Percentiles rank a stretch among this genome's conserved stretches.
These are phyloP conservation scores for Podospora australis DNA, from an alignment of 495 filamentous ascomycete species.

Conservation along the genomic window DNA sequence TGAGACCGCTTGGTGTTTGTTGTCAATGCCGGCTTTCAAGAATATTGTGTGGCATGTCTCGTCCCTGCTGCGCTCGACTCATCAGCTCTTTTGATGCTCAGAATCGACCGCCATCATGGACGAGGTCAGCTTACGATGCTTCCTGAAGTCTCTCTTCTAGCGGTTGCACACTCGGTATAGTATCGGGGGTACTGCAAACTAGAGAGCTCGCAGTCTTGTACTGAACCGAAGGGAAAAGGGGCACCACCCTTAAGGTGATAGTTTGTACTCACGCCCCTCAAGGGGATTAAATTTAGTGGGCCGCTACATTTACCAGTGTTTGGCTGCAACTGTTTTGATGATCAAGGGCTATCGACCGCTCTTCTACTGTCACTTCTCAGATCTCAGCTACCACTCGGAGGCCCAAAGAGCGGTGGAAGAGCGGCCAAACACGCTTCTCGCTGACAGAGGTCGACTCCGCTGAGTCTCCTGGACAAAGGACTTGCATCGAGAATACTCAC, in stretches of 20 bases:
- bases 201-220: background rate
- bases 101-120: too few relatives aligned
- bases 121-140: background rate
- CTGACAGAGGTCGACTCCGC: constrained; percentile 40
- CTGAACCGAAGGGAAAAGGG: background rate
- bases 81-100: too few relatives aligned
- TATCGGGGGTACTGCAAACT: background rate
- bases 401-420: constrained; percentile 40
- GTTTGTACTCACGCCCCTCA: too few relatives aligned
- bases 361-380: constrained; percentile 35
- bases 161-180: background rate
- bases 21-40: background rate
- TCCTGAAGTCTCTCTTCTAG: background rate
- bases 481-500: constrained; percentile 35
- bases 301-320: too few relatives aligned
- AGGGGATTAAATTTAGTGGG: too few relatives aligned
- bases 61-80: too few relatives aligned
- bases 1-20: too few relatives aligned
- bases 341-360: constrained; percentile 17
- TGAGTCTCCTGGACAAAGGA: constrained; percentile 38
- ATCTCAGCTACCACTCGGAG: constrained; percentile 33
- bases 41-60: too few relatives aligned
- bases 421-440: constrained; percentile 32
- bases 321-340: too few relatives aligned
- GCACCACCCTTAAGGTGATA: background rate